A percentile compares a stretch with the other conserved stretches of the same genome.
Conservation (phyloP, 2,329 filamentous ascomycete species). For the Leptographium flavum region DNA sequence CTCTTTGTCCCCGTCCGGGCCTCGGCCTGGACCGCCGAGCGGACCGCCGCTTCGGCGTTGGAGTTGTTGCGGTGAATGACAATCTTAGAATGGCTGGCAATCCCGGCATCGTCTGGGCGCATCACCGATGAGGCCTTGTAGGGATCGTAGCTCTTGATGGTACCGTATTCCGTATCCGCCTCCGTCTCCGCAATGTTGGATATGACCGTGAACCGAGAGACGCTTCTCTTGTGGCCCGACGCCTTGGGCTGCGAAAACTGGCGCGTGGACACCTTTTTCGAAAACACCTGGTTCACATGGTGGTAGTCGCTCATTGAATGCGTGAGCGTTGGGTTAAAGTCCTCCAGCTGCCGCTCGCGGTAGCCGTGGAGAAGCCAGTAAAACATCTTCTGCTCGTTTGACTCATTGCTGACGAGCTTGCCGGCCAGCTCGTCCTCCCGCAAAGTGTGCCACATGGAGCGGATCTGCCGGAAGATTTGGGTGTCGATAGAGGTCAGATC, state of each 20-base stretch:
- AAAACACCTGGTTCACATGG: constrained; percentile 47
- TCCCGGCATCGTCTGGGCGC: constrained; percentile 27
- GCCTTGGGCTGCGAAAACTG: constrained; percentile 36
- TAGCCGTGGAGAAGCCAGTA: constrained; percentile 77
- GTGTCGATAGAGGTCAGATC: constrained; percentile 57
- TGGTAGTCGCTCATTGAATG: constrained; percentile 89
- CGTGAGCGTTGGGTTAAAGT: constrained; percentile 67
- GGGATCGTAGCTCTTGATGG: constrained; percentile 63
- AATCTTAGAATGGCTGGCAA: constrained; percentile 49
- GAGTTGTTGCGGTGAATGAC: constrained; percentile 45
- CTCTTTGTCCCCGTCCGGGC: constrained; percentile 12
- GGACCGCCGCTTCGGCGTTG: constrained; percentile 18
- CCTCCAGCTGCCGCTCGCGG: constrained; percentile 70
- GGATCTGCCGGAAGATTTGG: constrained; percentile 72
- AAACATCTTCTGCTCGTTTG: constrained; percentile 86
- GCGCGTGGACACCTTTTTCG: constrained; percentile 48
- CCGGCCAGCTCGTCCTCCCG: constrained; percentile 56
- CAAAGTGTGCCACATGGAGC: constrained; percentile 82
- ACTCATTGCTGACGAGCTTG: constrained; percentile 51
- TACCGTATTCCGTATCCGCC: constrained; percentile 24
- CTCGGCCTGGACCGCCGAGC: constrained; percentile 17
- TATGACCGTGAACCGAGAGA: constrained; percentile 51
- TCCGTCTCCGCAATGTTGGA: constrained; percentile 41
- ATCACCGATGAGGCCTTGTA: constrained; percentile 54
- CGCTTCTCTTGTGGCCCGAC: constrained; percentile 35